Evolutionary conservation across 2,329 filamentous ascomycete species (phyloP).

Genomic region (Alternaria conjuncta): DNA sequence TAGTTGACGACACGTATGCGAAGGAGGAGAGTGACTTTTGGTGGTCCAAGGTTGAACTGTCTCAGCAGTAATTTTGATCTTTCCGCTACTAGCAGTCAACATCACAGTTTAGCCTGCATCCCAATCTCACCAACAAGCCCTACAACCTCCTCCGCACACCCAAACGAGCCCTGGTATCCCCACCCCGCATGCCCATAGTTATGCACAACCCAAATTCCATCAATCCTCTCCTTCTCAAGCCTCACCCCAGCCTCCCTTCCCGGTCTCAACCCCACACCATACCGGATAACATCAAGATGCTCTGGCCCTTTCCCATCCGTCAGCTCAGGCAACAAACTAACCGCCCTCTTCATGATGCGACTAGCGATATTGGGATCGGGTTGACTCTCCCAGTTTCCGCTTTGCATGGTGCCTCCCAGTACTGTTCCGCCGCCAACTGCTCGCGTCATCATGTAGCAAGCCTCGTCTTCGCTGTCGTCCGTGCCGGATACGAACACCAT

Average conservation of each 20-base stretch:
- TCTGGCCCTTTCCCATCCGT: constrained; percentile 72
- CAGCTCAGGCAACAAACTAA: constrained; percentile 68
- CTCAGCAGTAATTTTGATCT: constrained; percentile 33
- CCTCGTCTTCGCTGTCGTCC: constrained; percentile 74
- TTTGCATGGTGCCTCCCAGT: constrained; percentile 80
- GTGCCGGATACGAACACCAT: constrained; percentile 75
- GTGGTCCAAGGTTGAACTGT: constrained; percentile 58
- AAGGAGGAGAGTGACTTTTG: constrained; percentile 64
- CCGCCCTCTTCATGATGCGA: constrained; percentile 82
- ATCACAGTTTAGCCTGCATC: neutral
- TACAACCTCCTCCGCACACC: constrained; percentile 34
- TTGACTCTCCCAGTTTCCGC: constrained; percentile 76
- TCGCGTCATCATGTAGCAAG: constrained; percentile 80
- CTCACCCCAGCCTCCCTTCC: constrained; percentile 74
- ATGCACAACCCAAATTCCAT: constrained; percentile 71
- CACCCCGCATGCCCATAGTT: constrained; percentile 80
- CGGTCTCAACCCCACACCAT: constrained; percentile 83
- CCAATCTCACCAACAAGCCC: neutral
- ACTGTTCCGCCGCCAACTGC: constrained; percentile 78
- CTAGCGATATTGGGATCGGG: constrained; percentile 76
- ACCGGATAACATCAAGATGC: constrained; percentile 71
- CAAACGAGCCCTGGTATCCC: constrained; percentile 65
- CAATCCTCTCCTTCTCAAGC: constrained; percentile 72
- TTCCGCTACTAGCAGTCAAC: neutral
- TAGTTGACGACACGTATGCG: constrained; percentile 53